Base-by-base conservation (phyloP, 73 alveolate genomes). In the Paramecium primaurelia region DNA sequence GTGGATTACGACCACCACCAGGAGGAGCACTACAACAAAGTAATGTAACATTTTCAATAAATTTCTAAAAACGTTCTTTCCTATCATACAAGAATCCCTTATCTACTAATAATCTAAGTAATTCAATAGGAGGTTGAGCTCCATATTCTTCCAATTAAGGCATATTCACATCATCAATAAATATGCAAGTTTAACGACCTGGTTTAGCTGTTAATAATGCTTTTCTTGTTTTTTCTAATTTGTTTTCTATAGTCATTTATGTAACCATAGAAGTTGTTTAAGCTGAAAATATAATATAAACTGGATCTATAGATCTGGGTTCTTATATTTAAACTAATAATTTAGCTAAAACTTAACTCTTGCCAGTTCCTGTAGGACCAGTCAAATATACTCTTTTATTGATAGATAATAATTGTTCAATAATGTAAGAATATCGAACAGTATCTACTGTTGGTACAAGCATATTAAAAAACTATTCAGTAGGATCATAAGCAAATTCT, bases 121-220 rank as follows among this genome's bases (percentile, higher is more conserved):
- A 95, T 95, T 99, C 99, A 60, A 99, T 99, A 20, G 99, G 99
- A n/a, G 99, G 99, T 95, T 99, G 98, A 0, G 99, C 99, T n/a
- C 99, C 99, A 96, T 98, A 98, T 86, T 96, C 96, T 94, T 98
- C 99, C 49, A 98, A 99, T 47, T 97, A 95, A 1, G 99, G 99
- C 99, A 98, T 98, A 95, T 98, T 98, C 12, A 98, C 97, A 95
- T 98, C 99, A 97, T 98, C 99, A 38, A 98, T 96, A 77, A 98
- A 95, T 32, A 98, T 95, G 38, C 97, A 95, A 60, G 97, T 93
- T 88, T 94, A 94, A 92, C 97, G 95, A 37, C 98, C 98, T 6
- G 97, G 95, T 36, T 77, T 71, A 26, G 97, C 97, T 12, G 95
- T 94, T 36, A 94, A 86, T 9, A 94, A 73, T 9, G 95, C 90